A percentile compares a stretch with the other conserved stretches of the same genome.
Evolutionary conservation across 345 rosid genomes (phyloP).

Genomic region (Populus tremula): DNA sequence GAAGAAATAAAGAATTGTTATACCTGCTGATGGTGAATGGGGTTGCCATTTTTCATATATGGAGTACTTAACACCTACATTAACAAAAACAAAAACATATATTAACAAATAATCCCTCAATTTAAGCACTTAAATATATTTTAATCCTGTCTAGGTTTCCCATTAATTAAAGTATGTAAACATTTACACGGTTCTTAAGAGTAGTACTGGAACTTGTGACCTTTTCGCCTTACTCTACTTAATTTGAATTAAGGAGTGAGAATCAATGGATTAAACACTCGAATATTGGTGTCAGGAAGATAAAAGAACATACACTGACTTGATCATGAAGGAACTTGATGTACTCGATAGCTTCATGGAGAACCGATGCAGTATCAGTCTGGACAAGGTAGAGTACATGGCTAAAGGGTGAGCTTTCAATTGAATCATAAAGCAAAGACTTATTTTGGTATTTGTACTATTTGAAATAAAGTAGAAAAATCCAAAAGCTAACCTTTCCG

Average conservation of each 20-base stretch:
- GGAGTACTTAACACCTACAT: conserved; percentile 28
- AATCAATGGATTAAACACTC: background rate
- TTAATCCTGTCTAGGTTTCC: background rate
- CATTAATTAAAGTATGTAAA: background rate
- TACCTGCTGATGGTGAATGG: conserved; percentile 25
- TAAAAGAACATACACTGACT: conserved; percentile 26
- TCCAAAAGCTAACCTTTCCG: conserved; percentile 35
- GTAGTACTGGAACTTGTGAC: background rate
- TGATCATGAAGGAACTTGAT: conserved; percentile 38
- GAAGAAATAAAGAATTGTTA: background rate
- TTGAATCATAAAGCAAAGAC: conserved; percentile 6
- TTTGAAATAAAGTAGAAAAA: conserved; percentile 14
- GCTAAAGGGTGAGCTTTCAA: conserved; percentile 7
- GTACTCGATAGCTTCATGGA: conserved; percentile 36
- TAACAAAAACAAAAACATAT: background rate
- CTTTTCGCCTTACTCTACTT: background rate
- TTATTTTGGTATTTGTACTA: conserved; percentile 2
- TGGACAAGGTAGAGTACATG: conserved; percentile 19
- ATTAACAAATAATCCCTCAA: background rate
- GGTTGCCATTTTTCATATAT: conserved; percentile 25
- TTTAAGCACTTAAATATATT: background rate
- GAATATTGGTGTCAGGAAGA: background rate
- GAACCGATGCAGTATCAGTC: conserved; percentile 40
- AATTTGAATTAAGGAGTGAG: background rate
- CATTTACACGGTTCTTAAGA: background rate